Evolutionary conservation across 179 eudicot species (phyloP).

Genomic region (Actinidia chinensis): DNA sequence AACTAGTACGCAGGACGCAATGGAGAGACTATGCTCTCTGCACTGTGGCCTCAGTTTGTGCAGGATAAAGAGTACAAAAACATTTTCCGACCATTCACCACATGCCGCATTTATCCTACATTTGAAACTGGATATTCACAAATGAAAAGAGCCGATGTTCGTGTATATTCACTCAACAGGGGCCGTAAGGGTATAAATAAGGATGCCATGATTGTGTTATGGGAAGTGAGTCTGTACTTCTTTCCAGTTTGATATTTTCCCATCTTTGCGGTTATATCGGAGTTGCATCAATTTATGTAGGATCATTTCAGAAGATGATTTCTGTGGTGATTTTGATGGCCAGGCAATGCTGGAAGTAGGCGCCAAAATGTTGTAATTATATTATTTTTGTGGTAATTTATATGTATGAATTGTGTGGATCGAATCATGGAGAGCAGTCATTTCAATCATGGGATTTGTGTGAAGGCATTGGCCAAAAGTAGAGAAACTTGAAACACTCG

Average conservation of each 20-base stretch:
- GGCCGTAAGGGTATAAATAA: constrained; percentile 98
- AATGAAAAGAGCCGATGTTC: constrained; percentile 85
- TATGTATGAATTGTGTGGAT: constrained; percentile 47
- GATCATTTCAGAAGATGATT: constrained; percentile 70
- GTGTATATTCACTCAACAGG: constrained; percentile 88
- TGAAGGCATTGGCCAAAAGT: constrained; percentile 37
- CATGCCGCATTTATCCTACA: constrained; percentile 76
- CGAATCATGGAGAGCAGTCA: constrained; percentile 40
- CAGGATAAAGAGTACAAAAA: constrained; percentile 55
- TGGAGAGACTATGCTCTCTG: constrained; percentile 53
- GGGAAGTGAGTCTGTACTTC: constrained; percentile 69
- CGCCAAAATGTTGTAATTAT: too few species aligned
- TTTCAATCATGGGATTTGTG: constrained; percentile 42
- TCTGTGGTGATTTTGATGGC: constrained; percentile 93
- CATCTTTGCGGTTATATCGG: background rate
- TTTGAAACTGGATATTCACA: constrained; percentile 67
- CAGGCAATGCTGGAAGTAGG: constrained; percentile 62
- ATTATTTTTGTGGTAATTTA: too few species aligned
- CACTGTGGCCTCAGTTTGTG: constrained; percentile 51
- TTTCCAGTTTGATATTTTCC: background rate
- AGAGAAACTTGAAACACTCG: too few species aligned
- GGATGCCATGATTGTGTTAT: constrained; percentile 98
- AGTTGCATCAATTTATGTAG: constrained; percentile 36
- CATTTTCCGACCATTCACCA: constrained; percentile 59
- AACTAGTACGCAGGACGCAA: constrained; percentile 62